Evolutionary conservation across 495 filamentous ascomycete species (phyloP).

Genomic region (Aspergillus hancockii): DNA sequence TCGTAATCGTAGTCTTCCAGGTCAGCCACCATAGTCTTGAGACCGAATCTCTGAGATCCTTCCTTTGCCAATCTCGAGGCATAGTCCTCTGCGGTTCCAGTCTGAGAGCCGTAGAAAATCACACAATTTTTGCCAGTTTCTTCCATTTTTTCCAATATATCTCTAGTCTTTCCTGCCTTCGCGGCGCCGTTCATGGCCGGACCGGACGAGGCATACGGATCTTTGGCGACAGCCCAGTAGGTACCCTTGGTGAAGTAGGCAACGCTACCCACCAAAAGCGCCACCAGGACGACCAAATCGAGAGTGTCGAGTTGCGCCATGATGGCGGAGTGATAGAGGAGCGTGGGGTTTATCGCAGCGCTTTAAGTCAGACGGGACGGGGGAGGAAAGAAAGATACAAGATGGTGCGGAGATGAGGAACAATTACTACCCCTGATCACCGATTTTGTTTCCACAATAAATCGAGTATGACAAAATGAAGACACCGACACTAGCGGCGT

Average conservation of each 20-base stretch:
- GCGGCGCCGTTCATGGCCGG: slow-evolving; percentile 64
- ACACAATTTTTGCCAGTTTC: slow-evolving; percentile 95
- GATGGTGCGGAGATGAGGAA: slow-evolving; percentile 8
- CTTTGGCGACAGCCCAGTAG: slow-evolving; percentile 80
- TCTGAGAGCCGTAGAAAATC: slow-evolving; percentile 98
- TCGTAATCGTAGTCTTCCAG: slow-evolving; percentile 98
- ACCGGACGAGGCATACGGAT: slow-evolving; percentile 78
- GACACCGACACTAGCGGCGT: not conserved
- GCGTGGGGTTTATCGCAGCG: slow-evolving; percentile 4
- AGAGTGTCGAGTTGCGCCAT: slow-evolving; percentile 98
- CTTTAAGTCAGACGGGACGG: not conserved
- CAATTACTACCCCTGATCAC: not conserved
- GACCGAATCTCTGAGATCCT: slow-evolving; percentile 89
- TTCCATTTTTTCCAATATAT: slow-evolving; percentile 95
- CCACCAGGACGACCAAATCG: slow-evolving; percentile 86
- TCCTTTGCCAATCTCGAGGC: slow-evolving; percentile 97
- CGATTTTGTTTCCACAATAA: not conserved
- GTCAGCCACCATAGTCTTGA: slow-evolving; percentile 98
- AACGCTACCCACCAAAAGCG: slow-evolving; percentile 79
- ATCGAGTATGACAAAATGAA: not conserved
- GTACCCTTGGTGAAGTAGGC: slow-evolving; percentile 98
- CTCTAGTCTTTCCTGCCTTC: slow-evolving; percentile 84
- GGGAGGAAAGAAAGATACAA: slow-evolving; percentile 15
- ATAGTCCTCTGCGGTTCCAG: slow-evolving; percentile 97
- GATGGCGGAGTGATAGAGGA: slow-evolving; percentile 18